Percentiles rank a stretch among this genome's conserved stretches.
These are phyloP conservation scores for Daedaleopsis sinensis DNA, from an alignment of 768 basidiomycete genomes.

Conservation along the genomic window DNA sequence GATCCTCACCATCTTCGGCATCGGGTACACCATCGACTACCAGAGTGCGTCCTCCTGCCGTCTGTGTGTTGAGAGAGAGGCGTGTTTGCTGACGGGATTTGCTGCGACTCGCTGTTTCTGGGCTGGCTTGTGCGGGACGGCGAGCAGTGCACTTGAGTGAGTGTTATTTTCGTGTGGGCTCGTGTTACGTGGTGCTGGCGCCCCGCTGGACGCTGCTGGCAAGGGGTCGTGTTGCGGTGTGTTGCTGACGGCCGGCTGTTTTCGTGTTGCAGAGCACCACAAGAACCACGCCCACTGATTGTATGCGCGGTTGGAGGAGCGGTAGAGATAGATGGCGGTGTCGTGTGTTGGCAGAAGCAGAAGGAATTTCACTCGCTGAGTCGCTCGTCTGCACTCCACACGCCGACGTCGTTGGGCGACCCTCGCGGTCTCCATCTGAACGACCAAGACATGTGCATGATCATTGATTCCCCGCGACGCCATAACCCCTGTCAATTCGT, in stretches of 20 bases:
- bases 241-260: slow-evolving; percentile 28
- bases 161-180: slow-evolving; percentile 31
- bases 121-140: background rate
- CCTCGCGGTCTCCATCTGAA: background rate
- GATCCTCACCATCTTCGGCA: slow-evolving; percentile 67
- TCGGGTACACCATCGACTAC: slow-evolving; percentile 89
- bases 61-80: slow-evolving; percentile 5
- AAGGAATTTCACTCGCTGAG: slow-evolving; percentile 6
- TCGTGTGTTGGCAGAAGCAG: slow-evolving; percentile 7
- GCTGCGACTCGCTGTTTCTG: background rate
- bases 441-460: too few species aligned
- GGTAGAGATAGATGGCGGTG: slow-evolving; percentile 17
- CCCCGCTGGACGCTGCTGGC: too few species aligned
- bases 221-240: background rate
- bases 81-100: slow-evolving; percentile 5
- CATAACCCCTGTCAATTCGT: too few species aligned
- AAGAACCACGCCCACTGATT: slow-evolving; percentile 85
- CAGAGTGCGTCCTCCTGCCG: slow-evolving; percentile 64
- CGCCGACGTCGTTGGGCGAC: background rate
- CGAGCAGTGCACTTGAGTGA: slow-evolving; percentile 80
- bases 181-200: background rate
- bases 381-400: background rate
- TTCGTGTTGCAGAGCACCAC: slow-evolving; percentile 68
- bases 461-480: too few species aligned
- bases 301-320: slow-evolving; percentile 2